Conservation (phyloP, 805 yeast species). For the Suhomyces faveliae region DNA sequence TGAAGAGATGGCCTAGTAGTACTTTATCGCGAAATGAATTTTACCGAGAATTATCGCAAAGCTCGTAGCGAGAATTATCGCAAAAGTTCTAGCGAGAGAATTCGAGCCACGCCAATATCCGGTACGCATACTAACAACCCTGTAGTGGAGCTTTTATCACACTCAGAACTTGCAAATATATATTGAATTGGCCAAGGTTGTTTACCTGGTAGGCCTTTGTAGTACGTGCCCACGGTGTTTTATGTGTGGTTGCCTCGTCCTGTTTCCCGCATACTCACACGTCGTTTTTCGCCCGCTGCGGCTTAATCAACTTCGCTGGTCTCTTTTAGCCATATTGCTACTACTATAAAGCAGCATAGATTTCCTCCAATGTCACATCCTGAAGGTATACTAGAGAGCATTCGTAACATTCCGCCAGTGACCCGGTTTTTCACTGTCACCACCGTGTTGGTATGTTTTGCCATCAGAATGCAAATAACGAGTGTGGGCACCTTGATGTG, state of each 20-base stretch:
- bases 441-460: conserved; percentile 35
- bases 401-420: conserved; percentile 53
- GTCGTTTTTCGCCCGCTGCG: neutral
- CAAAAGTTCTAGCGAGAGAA: neutral
- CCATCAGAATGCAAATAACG: conserved; percentile 4
- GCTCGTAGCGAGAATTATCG: neutral
- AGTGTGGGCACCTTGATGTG: conserved; percentile 10
- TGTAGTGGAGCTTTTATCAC: too few species aligned
- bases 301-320: neutral
- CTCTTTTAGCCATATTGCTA: neutral
- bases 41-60: neutral
- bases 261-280: neutral
- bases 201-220: too few species aligned
- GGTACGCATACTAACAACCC: too few species aligned
- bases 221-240: too few species aligned
- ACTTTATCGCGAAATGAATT: neutral
- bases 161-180: too few species aligned
- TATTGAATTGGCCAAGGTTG: too few species aligned
- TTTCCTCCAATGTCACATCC: neutral
- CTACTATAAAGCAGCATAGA: neutral
- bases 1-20: neutral
- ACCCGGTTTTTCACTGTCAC: conserved; percentile 55
- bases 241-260: too few species aligned
- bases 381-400: conserved; percentile 16
- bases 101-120: neutral